phyloP scores from a whole-genome alignment of 2,329 filamentous ascomycete genomes.

The Ascochyta lentis region DNA sequence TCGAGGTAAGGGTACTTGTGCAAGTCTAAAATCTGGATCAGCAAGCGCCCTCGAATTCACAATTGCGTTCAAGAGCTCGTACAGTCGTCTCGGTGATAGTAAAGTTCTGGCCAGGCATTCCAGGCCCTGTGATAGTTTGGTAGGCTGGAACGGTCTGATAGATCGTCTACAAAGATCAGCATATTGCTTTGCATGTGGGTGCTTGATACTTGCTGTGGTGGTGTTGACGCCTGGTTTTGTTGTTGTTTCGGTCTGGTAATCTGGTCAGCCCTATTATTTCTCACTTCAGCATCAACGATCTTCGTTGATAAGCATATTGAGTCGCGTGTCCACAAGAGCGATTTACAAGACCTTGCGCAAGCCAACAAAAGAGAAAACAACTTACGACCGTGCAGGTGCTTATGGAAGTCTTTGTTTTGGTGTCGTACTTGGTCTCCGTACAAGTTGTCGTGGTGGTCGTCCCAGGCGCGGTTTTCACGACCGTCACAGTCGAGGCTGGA shows the following conservation, averaged over 20 bases:
- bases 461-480: background rate
- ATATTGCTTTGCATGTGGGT: background rate
- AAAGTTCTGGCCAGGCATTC: conserved; percentile 10
- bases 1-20: conserved; percentile 12
- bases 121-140: conserved; percentile 7
- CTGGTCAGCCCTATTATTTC: background rate
- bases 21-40: conserved; percentile 3
- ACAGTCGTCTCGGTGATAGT: conserved; percentile 11
- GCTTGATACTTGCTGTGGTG: background rate
- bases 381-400: conserved; percentile 15
- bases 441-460: conserved; percentile 13
- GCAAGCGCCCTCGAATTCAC: background rate
- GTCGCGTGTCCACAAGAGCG: background rate
- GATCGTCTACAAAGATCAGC: background rate
- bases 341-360: background rate
- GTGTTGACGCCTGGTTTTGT: conserved; percentile 10
- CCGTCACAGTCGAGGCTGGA: background rate
- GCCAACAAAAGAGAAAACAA: background rate
- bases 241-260: background rate
- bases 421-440: conserved; percentile 11
- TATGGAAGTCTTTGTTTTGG: conserved; percentile 7
- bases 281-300: background rate
- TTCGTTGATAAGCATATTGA: too few relatives aligned
- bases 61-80: background rate
- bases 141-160: background rate